Evolutionary conservation across 1,284 basidiomycete species (phyloP).

Genomic region (Cryptococcus hybrid): DNA sequence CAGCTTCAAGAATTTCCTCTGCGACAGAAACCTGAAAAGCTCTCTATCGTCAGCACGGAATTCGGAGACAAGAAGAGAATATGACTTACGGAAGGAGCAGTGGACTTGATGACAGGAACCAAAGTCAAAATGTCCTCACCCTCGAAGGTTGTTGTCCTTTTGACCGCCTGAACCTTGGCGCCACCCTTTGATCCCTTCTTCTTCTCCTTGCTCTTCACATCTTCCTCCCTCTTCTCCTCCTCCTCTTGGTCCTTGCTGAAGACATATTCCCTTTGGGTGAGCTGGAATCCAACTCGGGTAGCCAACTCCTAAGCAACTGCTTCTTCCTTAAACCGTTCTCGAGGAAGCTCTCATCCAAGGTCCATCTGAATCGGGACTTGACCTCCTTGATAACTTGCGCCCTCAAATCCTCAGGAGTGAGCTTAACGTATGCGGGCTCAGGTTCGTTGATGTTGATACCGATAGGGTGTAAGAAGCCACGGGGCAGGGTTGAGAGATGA

Average conservation of each 20-base stretch:
- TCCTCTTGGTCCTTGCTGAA: slow-evolving; percentile 32
- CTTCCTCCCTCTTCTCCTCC: slow-evolving; percentile 19
- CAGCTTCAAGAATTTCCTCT: slow-evolving; percentile 58
- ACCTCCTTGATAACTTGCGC: slow-evolving; percentile 51
- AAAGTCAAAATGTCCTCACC: slow-evolving; percentile 57
- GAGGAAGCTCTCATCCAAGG: slow-evolving; percentile 50
- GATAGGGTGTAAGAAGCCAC: slow-evolving; percentile 46
- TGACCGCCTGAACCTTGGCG: slow-evolving; percentile 2
- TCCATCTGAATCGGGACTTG: slow-evolving; percentile 54
- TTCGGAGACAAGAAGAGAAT: not conserved
- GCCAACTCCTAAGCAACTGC: slow-evolving; percentile 57
- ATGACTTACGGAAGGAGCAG: slow-evolving; percentile 51
- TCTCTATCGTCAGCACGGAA: not conserved
- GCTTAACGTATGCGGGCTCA: slow-evolving; percentile 50
- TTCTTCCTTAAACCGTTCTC: slow-evolving; percentile 45
- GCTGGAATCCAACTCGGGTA: slow-evolving; percentile 56
- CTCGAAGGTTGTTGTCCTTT: slow-evolving; percentile 47
- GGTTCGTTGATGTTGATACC: slow-evolving; percentile 25
- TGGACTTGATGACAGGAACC: slow-evolving; percentile 56
- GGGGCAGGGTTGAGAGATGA: slow-evolving; percentile 48
- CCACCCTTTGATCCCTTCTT: slow-evolving; percentile 19
- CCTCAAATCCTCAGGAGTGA: slow-evolving; percentile 54
- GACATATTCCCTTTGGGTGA: slow-evolving; percentile 54
- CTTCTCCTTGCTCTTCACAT: slow-evolving; percentile 29
- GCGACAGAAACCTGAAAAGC: slow-evolving; percentile 50